Conservation (phyloP, 129 eudicot species). For the Solidago caesia region DNA sequence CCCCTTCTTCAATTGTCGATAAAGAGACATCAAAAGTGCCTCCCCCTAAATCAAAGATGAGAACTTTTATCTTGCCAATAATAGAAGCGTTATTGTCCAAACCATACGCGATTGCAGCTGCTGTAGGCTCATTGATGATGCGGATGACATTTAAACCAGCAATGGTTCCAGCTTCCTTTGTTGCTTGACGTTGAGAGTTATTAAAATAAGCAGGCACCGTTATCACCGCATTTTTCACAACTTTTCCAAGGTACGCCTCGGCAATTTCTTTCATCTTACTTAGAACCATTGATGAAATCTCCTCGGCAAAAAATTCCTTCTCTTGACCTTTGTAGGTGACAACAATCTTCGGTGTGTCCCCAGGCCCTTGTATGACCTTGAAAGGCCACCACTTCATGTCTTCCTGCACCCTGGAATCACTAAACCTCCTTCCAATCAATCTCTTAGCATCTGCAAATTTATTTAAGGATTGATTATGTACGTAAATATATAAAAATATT, state of each 20-base stretch:
- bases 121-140: slow-evolving; percentile 32
- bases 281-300: slow-evolving; percentile 22
- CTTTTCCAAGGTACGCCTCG: slow-evolving; percentile 18
- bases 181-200: slow-evolving; percentile 31
- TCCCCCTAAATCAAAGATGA: slow-evolving; percentile 34
- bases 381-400: slow-evolving; percentile 28
- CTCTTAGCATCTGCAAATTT: slow-evolving; percentile 29
- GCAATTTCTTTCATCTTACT: slow-evolving; percentile 26
- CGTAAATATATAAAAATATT: too few species aligned
- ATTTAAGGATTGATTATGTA: not conserved
- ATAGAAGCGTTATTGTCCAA: slow-evolving; percentile 10
- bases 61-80: slow-evolving; percentile 1
- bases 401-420: slow-evolving; percentile 17
- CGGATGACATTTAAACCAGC: slow-evolving; percentile 21
- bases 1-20: slow-evolving; percentile 8
- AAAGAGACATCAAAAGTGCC: slow-evolving; percentile 39
- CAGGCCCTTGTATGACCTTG: slow-evolving; percentile 9
- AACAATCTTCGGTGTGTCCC: not conserved
- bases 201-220: slow-evolving; percentile 25
- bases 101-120: slow-evolving; percentile 37
- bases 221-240: slow-evolving; percentile 21
- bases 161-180: slow-evolving; percentile 24
- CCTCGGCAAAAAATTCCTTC: not conserved
- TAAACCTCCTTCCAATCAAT: slow-evolving; percentile 25
- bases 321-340: slow-evolving; percentile 19